These are phyloP conservation scores for Pseudogymnoascus sp. DNA, from an alignment of 2,329 filamentous ascomycete genomes.

Conservation along the genomic window DNA sequence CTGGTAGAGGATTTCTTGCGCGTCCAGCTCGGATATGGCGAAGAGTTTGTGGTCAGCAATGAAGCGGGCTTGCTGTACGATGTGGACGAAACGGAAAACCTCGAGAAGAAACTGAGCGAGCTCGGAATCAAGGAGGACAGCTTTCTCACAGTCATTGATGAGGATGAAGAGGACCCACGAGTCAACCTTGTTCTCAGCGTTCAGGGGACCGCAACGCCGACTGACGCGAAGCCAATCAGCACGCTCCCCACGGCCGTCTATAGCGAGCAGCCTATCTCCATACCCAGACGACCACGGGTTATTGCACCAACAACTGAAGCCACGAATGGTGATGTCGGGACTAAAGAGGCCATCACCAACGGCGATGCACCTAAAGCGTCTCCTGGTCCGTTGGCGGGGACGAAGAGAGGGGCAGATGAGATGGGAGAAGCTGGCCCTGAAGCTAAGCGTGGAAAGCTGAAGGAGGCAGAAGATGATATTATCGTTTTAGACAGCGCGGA, in stretches of 20 bases:
- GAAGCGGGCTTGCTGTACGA: constrained; percentile 78
- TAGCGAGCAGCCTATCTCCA: not conserved
- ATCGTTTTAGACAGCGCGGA: constrained; percentile 29
- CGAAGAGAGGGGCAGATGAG: constrained; percentile 26
- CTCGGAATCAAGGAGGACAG: constrained; percentile 66
- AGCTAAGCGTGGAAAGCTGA: constrained; percentile 25
- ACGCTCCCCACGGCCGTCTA: constrained; percentile 25
- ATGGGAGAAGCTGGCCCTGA: constrained; percentile 15
- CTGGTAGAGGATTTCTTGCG: constrained; percentile 69
- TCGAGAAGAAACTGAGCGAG: constrained; percentile 69
- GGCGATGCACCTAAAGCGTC: not conserved
- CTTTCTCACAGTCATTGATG: constrained; percentile 77
- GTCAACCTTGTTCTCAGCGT: constrained; percentile 73
- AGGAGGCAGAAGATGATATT: constrained; percentile 30
- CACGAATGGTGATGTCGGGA: constrained; percentile 5
- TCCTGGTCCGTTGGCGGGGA: not conserved
- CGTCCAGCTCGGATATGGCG: constrained; percentile 62
- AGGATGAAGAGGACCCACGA: constrained; percentile 63
- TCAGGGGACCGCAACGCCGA: constrained; percentile 36
- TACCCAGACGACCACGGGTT: not conserved
- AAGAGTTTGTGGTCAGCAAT: constrained; percentile 71
- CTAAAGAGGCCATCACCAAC: not conserved
- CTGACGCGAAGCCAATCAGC: constrained; percentile 46
- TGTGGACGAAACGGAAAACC: constrained; percentile 77
- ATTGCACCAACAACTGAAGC: not conserved